Base-by-base conservation (phyloP, 192 early-diverging fungal species). In the Funneliformis mosseae region DNA sequence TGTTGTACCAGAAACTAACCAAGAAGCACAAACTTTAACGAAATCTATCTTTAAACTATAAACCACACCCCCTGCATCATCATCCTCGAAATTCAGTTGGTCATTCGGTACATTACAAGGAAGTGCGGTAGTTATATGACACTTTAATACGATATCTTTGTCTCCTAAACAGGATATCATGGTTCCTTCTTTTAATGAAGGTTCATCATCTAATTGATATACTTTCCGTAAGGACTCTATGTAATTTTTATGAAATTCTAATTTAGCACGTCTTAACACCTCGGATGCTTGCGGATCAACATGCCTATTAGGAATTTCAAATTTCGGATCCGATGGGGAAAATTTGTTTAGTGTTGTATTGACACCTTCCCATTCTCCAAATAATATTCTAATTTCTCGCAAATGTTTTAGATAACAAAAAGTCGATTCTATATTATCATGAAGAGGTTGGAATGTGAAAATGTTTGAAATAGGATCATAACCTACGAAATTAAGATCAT, bases 1-100 rank as follows among this genome's bases (percentile, higher is more conserved):
- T 50, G 69, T 50, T 27, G 43, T 38, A 27, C 74, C 74, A 21
- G 74, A 76, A 27, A 76, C 33, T 25, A 76, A 50, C 74, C 74
- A 76, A 21, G 74, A 76, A 48, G 74, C 43, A 45, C 74, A 48
- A 25, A 76, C 74, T 76, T 76, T 76, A n/a, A 76, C 59, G 28
- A 39, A 76, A 7, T 76, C 74, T 33, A 76, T 59, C 18, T 27
- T 39, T 45, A 76, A 76, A 3, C n/a, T 28, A 21, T 39, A 55
- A 55, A 55, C 50, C 5, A 55, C 50, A 21, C 18, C 50, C 50
- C 21, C 50, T 4, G 50, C 71, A 46, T 67, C 64, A n/a, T 39
- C 21, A 42, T 45, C 14, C 3, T 41, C 21, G 2, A 18, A 71
- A n/a, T 41, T n/a, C 12, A 6, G 39, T 42, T 33, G 27, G 25